A percentile compares a stretch with the other conserved stretches of the same genome.
Conservation (phyloP, 148 eudicot genomes). For the Amaranthus cruentus region DNA sequence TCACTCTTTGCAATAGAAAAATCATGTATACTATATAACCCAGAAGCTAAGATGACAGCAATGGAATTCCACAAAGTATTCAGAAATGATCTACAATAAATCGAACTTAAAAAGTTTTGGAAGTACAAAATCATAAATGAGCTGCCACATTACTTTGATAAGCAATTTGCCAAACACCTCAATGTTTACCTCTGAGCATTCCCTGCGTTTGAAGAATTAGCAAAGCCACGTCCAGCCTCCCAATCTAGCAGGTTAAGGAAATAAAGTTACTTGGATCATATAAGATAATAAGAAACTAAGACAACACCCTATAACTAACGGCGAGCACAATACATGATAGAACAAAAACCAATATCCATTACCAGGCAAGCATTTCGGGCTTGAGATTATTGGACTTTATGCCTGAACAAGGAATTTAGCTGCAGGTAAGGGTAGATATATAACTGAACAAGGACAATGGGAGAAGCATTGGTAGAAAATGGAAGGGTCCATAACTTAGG, state of each 20-base stretch:
- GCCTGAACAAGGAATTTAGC: background rate
- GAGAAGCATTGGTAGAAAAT: background rate
- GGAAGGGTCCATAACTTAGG: background rate
- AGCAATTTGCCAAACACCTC: background rate
- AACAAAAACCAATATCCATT: background rate
- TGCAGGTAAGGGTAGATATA: conserved; percentile 4
- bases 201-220: conserved; percentile 49
- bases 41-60: too few relatives aligned
- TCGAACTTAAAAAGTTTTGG: background rate
- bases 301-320: background rate
- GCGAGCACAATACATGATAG: background rate
- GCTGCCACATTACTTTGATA: background rate
- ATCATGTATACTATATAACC: too few relatives aligned
- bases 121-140: background rate
- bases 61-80: background rate
- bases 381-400: background rate
- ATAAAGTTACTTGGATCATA: background rate
- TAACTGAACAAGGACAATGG: too few relatives aligned
- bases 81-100: background rate
- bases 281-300: background rate
- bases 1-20: too few relatives aligned
- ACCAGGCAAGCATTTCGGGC: background rate
- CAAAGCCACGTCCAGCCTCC: conserved; percentile 75
- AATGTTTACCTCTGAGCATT: conserved; percentile 57
- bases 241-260: conserved; percentile 45